Conservation (phyloP, 805 yeast species). For the Candida taoyuanica region DNA sequence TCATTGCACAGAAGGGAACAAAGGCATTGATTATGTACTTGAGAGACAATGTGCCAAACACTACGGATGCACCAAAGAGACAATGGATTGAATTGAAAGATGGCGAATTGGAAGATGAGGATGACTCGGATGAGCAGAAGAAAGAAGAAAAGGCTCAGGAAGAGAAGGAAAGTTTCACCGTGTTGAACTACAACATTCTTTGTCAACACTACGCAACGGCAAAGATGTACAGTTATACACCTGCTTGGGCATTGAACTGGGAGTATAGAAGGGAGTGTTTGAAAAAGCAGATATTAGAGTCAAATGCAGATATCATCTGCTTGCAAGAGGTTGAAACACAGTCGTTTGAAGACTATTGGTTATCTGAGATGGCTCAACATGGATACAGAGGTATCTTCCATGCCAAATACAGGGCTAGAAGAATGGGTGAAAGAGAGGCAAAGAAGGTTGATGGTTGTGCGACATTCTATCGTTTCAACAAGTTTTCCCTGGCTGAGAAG, state of each 20-base stretch:
- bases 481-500: conserved; percentile 67
- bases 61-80: conserved; percentile 65
- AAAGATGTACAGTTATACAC: conserved; percentile 88
- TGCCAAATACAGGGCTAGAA: conserved; percentile 87
- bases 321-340: conserved; percentile 93
- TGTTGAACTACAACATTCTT: conserved; percentile 83
- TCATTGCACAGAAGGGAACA: conserved; percentile 78
- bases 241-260: conserved; percentile 97
- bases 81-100: conserved; percentile 77
- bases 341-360: conserved; percentile 83
- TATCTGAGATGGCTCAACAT: conserved; percentile 59
- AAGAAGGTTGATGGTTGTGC: conserved; percentile 98
- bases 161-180: conserved; percentile 52
- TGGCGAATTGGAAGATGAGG: conserved; percentile 47
- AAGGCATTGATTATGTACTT: conserved; percentile 74
- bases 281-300: conserved; percentile 63
- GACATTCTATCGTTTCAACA: conserved; percentile 68
- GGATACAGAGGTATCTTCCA: conserved; percentile 83
- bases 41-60: conserved; percentile 76
- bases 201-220: conserved; percentile 96
- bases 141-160: conserved; percentile 25
- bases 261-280: conserved; percentile 77
- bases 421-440: conserved; percentile 76
- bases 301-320: conserved; percentile 75
- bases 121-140: conserved; percentile 19